Percentiles rank a stretch among this genome's conserved stretches.
Conservation (phyloP, 2,329 filamentous ascomycete genomes). For the Thielaviopsis punctulata region DNA sequence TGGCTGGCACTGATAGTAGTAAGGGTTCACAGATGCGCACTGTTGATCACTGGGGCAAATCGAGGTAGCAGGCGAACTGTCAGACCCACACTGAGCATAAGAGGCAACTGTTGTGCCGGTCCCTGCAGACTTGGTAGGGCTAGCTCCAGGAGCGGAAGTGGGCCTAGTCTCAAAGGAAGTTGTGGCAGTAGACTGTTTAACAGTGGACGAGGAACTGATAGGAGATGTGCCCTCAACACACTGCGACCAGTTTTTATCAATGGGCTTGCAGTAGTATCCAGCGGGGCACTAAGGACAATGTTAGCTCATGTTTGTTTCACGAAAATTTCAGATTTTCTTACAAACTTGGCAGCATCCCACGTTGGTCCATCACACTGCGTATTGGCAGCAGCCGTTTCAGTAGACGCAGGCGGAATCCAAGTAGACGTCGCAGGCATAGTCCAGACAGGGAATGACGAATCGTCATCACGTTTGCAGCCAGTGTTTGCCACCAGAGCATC, state of each 20-base stretch:
- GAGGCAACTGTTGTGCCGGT: background rate
- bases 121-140: background rate
- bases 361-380: background rate
- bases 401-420: background rate
- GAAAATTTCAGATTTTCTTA: background rate
- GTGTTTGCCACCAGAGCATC: constrained; percentile 26
- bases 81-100: background rate
- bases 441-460: constrained; percentile 16
- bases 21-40: background rate
- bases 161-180: too few relatives aligned
- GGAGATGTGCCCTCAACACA: background rate
- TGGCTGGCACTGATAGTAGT: background rate
- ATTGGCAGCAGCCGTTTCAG: background rate
- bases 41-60: background rate
- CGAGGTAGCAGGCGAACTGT: background rate
- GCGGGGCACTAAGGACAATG: background rate
- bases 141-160: background rate
- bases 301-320: background rate
- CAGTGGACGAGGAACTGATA: background rate
- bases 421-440: background rate
- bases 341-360: background rate
- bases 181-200: background rate
- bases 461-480: constrained; percentile 21
- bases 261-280: background rate
- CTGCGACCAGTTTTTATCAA: background rate